phyloP scores from a whole-genome alignment of 2,329 filamentous ascomycete genomes.

The Diplocarpon rosae region DNA sequence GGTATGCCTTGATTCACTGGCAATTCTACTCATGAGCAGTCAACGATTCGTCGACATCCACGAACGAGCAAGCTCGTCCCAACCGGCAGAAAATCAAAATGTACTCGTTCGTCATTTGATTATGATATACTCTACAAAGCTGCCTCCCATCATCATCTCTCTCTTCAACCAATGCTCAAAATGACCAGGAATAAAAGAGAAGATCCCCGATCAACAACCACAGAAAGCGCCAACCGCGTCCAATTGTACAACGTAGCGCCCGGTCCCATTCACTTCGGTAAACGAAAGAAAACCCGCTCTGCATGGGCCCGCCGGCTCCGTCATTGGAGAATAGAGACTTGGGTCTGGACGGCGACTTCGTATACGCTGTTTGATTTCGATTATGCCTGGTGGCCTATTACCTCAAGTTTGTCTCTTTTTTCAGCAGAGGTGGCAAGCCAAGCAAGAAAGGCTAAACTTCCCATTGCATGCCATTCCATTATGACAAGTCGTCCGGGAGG shows the following conservation, averaged over 20 bases:
- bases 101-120: neutral
- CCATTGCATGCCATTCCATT: conserved; percentile 20
- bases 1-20: neutral
- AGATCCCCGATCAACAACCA: conserved; percentile 7
- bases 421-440: neutral
- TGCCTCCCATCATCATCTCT: neutral
- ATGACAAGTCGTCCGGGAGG: conserved; percentile 12
- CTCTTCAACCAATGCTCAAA: conserved; percentile 2
- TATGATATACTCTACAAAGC: conserved; percentile 10
- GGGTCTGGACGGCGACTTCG: conserved; percentile 5
- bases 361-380: conserved; percentile 13
- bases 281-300: conserved; percentile 6
- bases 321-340: conserved; percentile 5
- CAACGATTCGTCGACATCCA: neutral
- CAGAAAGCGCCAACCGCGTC: neutral
- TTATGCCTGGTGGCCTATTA: conserved; percentile 8
- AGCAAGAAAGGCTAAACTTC: conserved; percentile 8
- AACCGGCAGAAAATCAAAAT: conserved; percentile 3
- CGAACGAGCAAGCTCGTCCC: neutral
- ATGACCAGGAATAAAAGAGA: conserved; percentile 3
- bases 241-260: conserved; percentile 18
- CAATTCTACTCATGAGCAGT: neutral
- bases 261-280: conserved; percentile 8
- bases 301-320: conserved; percentile 9
- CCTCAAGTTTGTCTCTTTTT: neutral